Base-by-base conservation (phyloP, 805 yeast species). In the Candida ortonii region DNA sequence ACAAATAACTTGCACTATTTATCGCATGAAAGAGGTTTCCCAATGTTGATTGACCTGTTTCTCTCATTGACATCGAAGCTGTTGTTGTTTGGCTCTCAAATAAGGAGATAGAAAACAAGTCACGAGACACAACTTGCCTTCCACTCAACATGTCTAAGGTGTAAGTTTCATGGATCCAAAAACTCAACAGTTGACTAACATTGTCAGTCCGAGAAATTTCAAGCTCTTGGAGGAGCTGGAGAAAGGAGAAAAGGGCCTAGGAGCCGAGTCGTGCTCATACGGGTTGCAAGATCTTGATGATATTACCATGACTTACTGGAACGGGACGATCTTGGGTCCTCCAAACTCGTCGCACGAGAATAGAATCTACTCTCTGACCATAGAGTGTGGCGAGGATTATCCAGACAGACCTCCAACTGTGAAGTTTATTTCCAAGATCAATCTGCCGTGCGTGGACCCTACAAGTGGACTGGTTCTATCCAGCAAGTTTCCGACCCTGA, bases 251-350 rank as follows among this genome's bases (percentile, higher is more conserved):
- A 93, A 93, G 61, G 99, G 98, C 14, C 69, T 85, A 30, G 97
- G 97, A 14, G 93, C 97, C 16, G 97, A 93, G 61, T 84, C 95
- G 11, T 89, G 96, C 59, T 90, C 97, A 15, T 87, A 93, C 53
- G 99, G 99, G 0, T 71, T 93, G 29, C 79, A 86, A 16, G 90
- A 86, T 52, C 79, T 83, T 43, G 95, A 85, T 52, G 99, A 93
- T 58, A 85, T 89, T 47, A 68, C 88, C 33, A 86, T 93, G 95
- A 84, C 95, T 8, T 64, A 82, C 52, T 93, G 99, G 99, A 93
- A 89, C 63, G 98, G 97, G 9, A 93, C 99, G 21, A 90, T 93
- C 33, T 68, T 93, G 46, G 99, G 99, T 0, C 98, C 99, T 4
- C 98, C 98, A 22, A 60, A 57, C 37, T 57, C 71, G 44, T 76